Evolutionary conservation across 192 early-diverging fungal genomes (phyloP), one percentile per base, ranked within the genome.

Genomic region (Mortierella antarctica): DNA sequence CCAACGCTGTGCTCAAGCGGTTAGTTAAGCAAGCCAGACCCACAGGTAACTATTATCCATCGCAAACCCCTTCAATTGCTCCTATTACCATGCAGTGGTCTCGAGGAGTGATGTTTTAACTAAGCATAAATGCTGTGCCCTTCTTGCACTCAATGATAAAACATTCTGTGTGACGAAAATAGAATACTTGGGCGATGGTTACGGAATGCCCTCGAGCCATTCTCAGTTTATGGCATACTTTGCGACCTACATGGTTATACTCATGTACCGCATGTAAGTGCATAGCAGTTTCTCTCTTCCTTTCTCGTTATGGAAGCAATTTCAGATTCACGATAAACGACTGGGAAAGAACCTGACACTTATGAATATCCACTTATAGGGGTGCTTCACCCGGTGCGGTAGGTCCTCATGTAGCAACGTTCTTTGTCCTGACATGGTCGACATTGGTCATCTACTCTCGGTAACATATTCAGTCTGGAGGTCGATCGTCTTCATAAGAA

Each of bases 121-220:
- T 2, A 20, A 4, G 55, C 11, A 58, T 13, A 15, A 11, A 41
- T 7, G 10, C 2, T 57, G 4, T 45, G n/a, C 15, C 18, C 9
- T 40, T 44, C 31, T 21, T 44, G 7, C 42, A 17, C 9, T 15
- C 17, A 46, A 55, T 44, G 8, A 14, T 44, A 65, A 65, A 54
- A 52, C 15, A 4, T 50, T 17, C 49, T 55, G 14, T 15, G 21
- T 55, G 9, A 21, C 20, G 14, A 57, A 31, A 31, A 31, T 83
- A 93, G 92, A 79, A 40, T 88, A 90, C 70, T 74, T 93, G 17
- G 91, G 92, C 3, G 82, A 84, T 39, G 92, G 92, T n/a, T 95
- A 96, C 82, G 95, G 93, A 2, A 96, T 96, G 95, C 95, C 95
- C 5, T 93, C 91, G 4, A 89, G 87, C 57, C 95, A 96, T 74